Evolutionary conservation across 129 eudicot genomes (phyloP).

Genomic region (Smallanthus sonchifolius): DNA sequence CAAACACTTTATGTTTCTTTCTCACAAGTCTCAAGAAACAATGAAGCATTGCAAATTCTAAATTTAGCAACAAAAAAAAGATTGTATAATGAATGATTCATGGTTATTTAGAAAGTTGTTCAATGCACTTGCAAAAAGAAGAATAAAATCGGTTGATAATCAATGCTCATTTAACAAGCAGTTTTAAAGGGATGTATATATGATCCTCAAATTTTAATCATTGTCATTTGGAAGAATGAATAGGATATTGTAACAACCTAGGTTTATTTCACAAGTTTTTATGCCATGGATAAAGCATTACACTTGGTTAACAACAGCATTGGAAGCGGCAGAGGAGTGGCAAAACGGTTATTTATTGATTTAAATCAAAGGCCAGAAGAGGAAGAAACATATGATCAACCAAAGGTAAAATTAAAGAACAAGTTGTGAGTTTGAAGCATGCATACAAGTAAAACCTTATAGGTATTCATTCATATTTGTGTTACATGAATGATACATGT

Average conservation of each 20-base stretch:
- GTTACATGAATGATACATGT: background rate
- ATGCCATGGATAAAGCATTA: conserved; percentile 21
- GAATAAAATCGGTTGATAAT: conserved; percentile 18
- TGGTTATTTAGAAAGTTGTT: conserved; percentile 12
- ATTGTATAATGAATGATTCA: background rate
- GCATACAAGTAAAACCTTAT: background rate
- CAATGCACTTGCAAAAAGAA: conserved; percentile 16
- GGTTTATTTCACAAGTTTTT: conserved; percentile 15
- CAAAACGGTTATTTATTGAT: conserved; percentile 30
- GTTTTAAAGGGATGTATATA: background rate
- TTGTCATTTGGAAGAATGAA: conserved; percentile 4
- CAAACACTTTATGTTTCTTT: background rate
- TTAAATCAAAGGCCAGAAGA: conserved; percentile 35
- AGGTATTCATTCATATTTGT: background rate
- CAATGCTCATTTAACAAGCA: conserved; percentile 15
- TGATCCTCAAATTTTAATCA: background rate
- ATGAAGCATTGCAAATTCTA: conserved; percentile 11
- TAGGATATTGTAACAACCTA: background rate
- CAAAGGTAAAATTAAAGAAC: conserved; percentile 7
- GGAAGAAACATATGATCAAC: conserved; percentile 22
- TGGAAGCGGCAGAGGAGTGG: conserved; percentile 24
- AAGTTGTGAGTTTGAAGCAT: conserved; percentile 6
- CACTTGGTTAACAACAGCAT: conserved; percentile 3
- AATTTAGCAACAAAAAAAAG: conserved; percentile 14
- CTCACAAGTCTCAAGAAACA: background rate